phyloP scores from a whole-genome alignment of 1,284 basidiomycete species.

The Phellopilus nigrolimitatus region DNA sequence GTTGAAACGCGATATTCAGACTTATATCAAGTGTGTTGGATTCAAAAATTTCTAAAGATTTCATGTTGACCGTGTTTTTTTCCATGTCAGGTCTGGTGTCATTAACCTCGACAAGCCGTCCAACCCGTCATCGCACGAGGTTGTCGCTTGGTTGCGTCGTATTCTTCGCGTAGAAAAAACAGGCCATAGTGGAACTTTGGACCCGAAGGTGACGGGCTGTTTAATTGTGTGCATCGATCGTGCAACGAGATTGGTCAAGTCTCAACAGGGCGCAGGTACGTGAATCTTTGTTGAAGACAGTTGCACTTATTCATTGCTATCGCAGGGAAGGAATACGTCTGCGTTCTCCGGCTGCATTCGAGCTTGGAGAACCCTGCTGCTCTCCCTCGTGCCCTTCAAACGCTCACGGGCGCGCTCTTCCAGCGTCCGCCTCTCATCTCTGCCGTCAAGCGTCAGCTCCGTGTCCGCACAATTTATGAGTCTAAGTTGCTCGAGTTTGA shows the following conservation, averaged over 20 bases:
- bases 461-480: slow-evolving; percentile 97
- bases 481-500: slow-evolving; percentile 97
- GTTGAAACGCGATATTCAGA: slow-evolving; percentile 86
- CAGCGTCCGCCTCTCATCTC: slow-evolving; percentile 99
- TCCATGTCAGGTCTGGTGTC: slow-evolving; percentile 74
- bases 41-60: not conserved
- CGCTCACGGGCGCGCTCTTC: slow-evolving; percentile 96
- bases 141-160: slow-evolving; percentile 96
- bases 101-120: slow-evolving; percentile 99
- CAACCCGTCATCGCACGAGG: slow-evolving; percentile 99
- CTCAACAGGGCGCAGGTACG: slow-evolving; percentile 90
- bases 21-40: slow-evolving; percentile 78
- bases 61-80: not conserved
- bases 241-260: slow-evolving; percentile 99
- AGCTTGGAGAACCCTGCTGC: slow-evolving; percentile 77
- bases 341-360: slow-evolving; percentile 90
- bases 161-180: slow-evolving; percentile 98
- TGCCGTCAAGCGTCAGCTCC: slow-evolving; percentile 97
- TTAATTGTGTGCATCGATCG: slow-evolving; percentile 99
- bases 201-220: slow-evolving; percentile 99
- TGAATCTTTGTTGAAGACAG: slow-evolving; percentile 21
- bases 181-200: slow-evolving; percentile 95
- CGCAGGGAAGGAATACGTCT: slow-evolving; percentile 97
- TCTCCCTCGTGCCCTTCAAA: slow-evolving; percentile 91
- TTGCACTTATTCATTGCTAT: slow-evolving; percentile 8